These are phyloP conservation scores for Entomortierella lignicola DNA, from an alignment of 192 early-diverging fungal genomes.

Conservation along the genomic window DNA sequence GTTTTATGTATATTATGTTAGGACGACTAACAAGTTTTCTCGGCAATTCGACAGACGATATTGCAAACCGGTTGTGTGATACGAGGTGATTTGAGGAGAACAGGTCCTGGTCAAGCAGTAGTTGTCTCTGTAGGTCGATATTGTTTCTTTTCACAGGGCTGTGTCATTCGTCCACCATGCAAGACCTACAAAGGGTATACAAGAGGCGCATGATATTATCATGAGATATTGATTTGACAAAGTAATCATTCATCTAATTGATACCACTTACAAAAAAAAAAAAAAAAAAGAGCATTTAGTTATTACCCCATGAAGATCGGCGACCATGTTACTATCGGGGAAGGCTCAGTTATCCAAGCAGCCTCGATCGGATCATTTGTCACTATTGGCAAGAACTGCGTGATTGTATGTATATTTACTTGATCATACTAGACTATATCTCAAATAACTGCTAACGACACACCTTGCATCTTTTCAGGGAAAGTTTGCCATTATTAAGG, in stretches of 20 bases:
- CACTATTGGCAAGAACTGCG: constrained; percentile 91
- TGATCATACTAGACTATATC: not conserved
- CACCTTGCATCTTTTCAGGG: constrained; percentile 76
- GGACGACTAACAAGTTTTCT: too few relatives aligned
- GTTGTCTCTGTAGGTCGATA: constrained; percentile 93
- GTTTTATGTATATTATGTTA: too few relatives aligned
- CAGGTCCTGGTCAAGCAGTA: constrained; percentile 88
- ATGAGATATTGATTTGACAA: not conserved
- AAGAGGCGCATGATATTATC: not conserved
- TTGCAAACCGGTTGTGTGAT: constrained; percentile 92
- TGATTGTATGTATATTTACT: constrained; percentile 77
- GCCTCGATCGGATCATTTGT: constrained; percentile 93
- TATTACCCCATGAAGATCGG: constrained; percentile 98
- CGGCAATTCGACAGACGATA: constrained; percentile 73
- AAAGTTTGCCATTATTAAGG: constrained; percentile 96
- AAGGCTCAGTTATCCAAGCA: constrained; percentile 90
- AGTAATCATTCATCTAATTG: not conserved
- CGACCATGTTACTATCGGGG: constrained; percentile 91
- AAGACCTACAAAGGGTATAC: constrained; percentile 90
- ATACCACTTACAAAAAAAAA: constrained; percentile 54
- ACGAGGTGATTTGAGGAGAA: constrained; percentile 91
- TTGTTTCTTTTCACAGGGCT: constrained; percentile 80
- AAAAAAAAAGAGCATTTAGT: constrained; percentile 78
- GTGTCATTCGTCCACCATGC: constrained; percentile 92
- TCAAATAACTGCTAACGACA: not conserved